Evolutionary conservation across 495 filamentous ascomycete species (phyloP).

Genomic region (Trichoderma asperelloides): DNA sequence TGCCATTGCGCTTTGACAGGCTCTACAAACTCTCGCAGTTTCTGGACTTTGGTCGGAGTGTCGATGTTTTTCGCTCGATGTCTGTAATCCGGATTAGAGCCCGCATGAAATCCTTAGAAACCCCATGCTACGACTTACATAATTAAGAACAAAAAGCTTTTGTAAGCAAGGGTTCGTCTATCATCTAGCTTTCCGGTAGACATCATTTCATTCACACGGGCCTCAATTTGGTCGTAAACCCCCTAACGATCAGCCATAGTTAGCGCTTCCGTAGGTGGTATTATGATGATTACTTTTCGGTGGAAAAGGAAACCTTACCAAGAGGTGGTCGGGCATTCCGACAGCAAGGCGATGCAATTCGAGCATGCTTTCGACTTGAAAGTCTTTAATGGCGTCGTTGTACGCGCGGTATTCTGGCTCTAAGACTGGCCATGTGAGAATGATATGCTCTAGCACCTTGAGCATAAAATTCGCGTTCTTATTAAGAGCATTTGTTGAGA

Average conservation of each 20-base stretch:
- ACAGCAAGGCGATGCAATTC: conserved; percentile 84
- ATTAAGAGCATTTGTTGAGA: conserved; percentile 75
- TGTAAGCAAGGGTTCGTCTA: conserved; percentile 54
- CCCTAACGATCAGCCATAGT: conserved; percentile 33
- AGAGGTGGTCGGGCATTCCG: conserved; percentile 81
- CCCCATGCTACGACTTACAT: conserved; percentile 42
- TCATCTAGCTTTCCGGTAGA: conserved; percentile 64
- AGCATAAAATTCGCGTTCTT: conserved; percentile 71
- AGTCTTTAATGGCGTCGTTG: conserved; percentile 83
- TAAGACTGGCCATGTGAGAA: conserved; percentile 67
- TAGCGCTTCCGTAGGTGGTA: not conserved
- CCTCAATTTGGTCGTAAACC: conserved; percentile 79
- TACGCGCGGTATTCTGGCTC: conserved; percentile 60
- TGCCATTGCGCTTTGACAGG: conserved; percentile 78
- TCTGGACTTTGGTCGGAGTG: conserved; percentile 47
- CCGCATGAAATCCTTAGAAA: not conserved
- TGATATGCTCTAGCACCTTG: conserved; percentile 79
- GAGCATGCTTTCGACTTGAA: conserved; percentile 71
- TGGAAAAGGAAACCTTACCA: conserved; percentile 36
- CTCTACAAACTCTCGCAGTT: conserved; percentile 63
- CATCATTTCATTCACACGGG: conserved; percentile 74
- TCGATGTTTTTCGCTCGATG: conserved; percentile 78
- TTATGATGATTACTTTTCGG: not conserved
- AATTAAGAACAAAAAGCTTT: conserved; percentile 84
- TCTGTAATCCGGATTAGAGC: conserved; percentile 26